Evolutionary conservation across 2,329 filamentous ascomycete genomes (phyloP), one percentile per base, ranked within the genome.

Genomic region (Phoma sp.): DNA sequence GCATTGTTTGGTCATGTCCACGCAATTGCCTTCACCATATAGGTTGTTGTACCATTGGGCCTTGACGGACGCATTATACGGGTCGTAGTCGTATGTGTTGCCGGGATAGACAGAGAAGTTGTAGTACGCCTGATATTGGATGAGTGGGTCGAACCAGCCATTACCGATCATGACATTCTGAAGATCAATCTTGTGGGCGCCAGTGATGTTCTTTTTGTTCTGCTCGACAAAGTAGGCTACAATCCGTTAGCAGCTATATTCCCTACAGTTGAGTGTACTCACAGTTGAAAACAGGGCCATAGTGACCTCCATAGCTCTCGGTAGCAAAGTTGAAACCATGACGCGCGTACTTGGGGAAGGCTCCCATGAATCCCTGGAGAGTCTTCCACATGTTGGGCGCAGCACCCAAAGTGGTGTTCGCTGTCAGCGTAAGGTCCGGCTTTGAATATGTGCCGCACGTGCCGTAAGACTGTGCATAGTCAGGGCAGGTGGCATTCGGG

Each of bases 351-450:
- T 75, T 57, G 1, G 74, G 84, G 65, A 87, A 86, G 0, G 79
- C 84, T 2, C 84, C 84, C 79, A 86, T 84, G 69, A 87, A 87
- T 1, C 83, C 84, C 63, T 86, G 84, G 24, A 86, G 65, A 0
- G 82, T 83, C 68, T 81, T 83, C 82, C 82, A 87, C 74, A 87
- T 83, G 49, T 81, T 82, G 1, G 82, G 82, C 3, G 84, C 84
- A 2, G 83, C 83, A 48, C 70, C 74, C 13, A 73, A 60, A 1
- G 83, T 86, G 7, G 77, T 76, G 61, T 84, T 83, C 8, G 82
- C 79, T 1, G 81, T 84, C 41, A 82, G 62, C 1, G 76, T 78
- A 8, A 77, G 64, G 55, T 84, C 79, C 0, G 80, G 76, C 49
- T 79, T 78, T 10, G 80, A 82, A 60, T 82, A 86, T 1, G 84